Conservation (phyloP, 2,329 filamentous ascomycete genomes). For the Akanthomyces uredinophilus region DNA sequence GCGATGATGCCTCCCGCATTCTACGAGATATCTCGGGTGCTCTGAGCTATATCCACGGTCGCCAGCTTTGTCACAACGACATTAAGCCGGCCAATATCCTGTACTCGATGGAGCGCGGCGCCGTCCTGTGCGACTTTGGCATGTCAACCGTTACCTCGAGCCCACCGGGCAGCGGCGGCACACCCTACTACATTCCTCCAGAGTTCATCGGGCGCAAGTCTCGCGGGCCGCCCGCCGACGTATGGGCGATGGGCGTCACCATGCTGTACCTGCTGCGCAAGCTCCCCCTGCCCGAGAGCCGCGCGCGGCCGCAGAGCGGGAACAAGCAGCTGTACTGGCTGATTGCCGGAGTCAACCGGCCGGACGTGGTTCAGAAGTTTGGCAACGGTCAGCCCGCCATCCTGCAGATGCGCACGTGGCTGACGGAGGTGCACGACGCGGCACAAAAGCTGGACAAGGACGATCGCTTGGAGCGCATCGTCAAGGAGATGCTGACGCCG, state of each 20-base stretch:
- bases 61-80: conserved; percentile 54
- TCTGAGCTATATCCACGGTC: conserved; percentile 51
- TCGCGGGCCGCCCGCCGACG: conserved; percentile 51
- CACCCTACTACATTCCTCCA: conserved; percentile 57
- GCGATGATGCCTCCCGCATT: conserved; percentile 47
- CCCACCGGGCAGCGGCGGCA: conserved; percentile 48
- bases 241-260: conserved; percentile 56
- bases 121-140: conserved; percentile 57
- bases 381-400: conserved; percentile 38
- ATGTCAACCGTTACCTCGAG: conserved; percentile 45
- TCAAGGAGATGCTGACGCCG: conserved; percentile 50
- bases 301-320: conserved; percentile 40
- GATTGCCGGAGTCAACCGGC: conserved; percentile 51
- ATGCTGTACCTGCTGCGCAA: conserved; percentile 56
- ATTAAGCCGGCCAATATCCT: conserved; percentile 59
- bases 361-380: conserved; percentile 27
- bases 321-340: conserved; percentile 52
- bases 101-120: conserved; percentile 53
- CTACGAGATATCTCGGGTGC: conserved; percentile 50
- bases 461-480: conserved; percentile 47
- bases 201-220: conserved; percentile 53
- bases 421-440: conserved; percentile 47
- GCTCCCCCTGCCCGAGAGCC: conserved; percentile 49
- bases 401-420: conserved; percentile 52
- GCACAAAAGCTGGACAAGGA: conserved; percentile 39